Percentiles rank a stretch among this genome's conserved stretches.
These are phyloP conservation scores for Thuja plicata DNA, from an alignment of 83 land plant species.

Conservation along the genomic window DNA sequence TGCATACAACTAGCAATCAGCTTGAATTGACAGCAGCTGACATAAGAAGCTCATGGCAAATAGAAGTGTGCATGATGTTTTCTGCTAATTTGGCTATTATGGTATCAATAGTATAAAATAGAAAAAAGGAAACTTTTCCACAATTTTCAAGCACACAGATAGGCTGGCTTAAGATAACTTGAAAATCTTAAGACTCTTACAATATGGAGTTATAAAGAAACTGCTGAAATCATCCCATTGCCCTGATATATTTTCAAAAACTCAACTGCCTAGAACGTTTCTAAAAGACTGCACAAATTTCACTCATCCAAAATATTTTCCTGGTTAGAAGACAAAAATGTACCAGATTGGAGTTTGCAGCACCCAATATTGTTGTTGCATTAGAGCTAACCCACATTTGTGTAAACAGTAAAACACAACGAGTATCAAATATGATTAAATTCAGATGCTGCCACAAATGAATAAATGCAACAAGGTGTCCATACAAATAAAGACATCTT, in stretches of 20 bases:
- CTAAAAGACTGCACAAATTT: neutral
- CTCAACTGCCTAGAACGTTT: neutral
- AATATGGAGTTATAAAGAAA: neutral
- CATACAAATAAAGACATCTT: neutral
- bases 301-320: neutral
- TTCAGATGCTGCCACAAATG: neutral
- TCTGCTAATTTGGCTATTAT: slow-evolving; percentile 8
- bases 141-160: neutral
- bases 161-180: neutral
- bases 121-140: neutral
- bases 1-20: neutral
- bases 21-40: neutral
- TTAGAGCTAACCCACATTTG: neutral
- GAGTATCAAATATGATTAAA: neutral
- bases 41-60: neutral
- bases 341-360: neutral
- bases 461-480: neutral
- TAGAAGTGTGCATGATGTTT: neutral
- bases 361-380: neutral
- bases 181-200: neutral
- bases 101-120: neutral
- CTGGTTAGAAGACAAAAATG: neutral
- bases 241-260: neutral
- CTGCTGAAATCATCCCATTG: neutral
- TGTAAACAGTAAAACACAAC: neutral